phyloP scores from a whole-genome alignment of 2,329 filamentous ascomycete species.

The Fusarium fracticaudum region DNA sequence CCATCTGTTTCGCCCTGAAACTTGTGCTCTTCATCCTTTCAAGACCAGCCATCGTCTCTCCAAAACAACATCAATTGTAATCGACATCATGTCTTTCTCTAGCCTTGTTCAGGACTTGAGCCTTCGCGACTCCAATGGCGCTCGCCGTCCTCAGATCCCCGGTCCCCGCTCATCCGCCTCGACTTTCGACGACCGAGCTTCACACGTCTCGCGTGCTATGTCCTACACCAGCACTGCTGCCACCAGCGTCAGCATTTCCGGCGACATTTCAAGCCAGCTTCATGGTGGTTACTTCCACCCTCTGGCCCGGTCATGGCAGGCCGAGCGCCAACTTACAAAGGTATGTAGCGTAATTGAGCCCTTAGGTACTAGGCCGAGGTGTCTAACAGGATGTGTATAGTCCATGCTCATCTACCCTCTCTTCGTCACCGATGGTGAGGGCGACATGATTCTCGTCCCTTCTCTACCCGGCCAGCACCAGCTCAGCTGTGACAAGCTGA shows the following conservation, averaged over 20 bases:
- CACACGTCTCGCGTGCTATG: conserved; percentile 70
- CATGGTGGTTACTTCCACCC: conserved; percentile 87
- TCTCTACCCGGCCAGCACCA: conserved; percentile 92
- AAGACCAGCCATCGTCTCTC: conserved; percentile 2
- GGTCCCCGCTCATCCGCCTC: conserved; percentile 59
- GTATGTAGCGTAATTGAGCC: conserved; percentile 53
- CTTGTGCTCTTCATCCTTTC: conserved; percentile 1
- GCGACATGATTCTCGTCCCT: conserved; percentile 90
- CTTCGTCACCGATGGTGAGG: conserved; percentile 93
- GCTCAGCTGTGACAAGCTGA: conserved; percentile 84
- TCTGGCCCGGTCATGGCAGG: conserved; percentile 82
- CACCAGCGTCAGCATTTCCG: conserved; percentile 74
- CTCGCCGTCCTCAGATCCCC: conserved; percentile 55
- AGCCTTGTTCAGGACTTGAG: conserved; percentile 73
- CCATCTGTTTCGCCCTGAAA: conserved; percentile 1
- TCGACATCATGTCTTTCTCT: conserved; percentile 69
- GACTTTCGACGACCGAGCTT: conserved; percentile 68
- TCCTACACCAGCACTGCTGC: conserved; percentile 74
- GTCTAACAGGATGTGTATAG: conserved; percentile 55
- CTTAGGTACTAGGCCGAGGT: not conserved
- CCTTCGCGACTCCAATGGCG: conserved; percentile 63
- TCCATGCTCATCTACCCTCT: conserved; percentile 99
- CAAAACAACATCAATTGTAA: conserved; percentile 13
- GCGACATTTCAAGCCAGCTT: conserved; percentile 83
- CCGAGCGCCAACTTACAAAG: conserved; percentile 86